phyloP scores from a whole-genome alignment of 169 alveolate species.

The Pseudocohnilembus persalinus region DNA sequence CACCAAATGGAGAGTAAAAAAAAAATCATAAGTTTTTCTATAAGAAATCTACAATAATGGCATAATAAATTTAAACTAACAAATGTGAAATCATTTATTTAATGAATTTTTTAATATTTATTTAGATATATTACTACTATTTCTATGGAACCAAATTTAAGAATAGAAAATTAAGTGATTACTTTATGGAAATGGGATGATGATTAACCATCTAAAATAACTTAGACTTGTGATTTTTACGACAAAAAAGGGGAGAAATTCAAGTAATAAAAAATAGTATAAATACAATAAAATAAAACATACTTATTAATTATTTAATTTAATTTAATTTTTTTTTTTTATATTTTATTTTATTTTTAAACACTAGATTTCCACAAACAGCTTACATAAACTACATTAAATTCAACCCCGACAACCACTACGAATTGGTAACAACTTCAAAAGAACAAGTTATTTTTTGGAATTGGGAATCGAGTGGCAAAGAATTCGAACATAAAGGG shows the following conservation, averaged over 20 bases:
- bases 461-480: conserved; percentile 79
- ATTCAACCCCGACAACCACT: conserved; percentile 82
- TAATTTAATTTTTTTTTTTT: too few species aligned
- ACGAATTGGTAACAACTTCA: conserved; percentile 90
- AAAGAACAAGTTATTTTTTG: conserved; percentile 85
- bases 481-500: conserved; percentile 73
- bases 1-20: neutral
- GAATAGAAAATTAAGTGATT: conserved; percentile 55
- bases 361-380: neutral
- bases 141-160: conserved; percentile 57
- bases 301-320: too few species aligned
- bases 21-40: neutral
- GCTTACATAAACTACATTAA: conserved; percentile 63
- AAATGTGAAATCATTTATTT: too few species aligned
- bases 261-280: conserved; percentile 20
- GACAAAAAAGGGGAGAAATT: conserved; percentile 14
- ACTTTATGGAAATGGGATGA: conserved; percentile 81
- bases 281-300: conserved; percentile 28
- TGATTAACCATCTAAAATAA: conserved; percentile 4
- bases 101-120: too few species aligned
- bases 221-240: conserved; percentile 11
- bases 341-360: too few species aligned
- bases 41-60: neutral
- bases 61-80: too few species aligned
- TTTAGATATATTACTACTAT: conserved; percentile 66